Evolutionary conservation across 2,329 filamentous ascomycete species (phyloP).

Genomic region (Fonsecaea pedrosoi): DNA sequence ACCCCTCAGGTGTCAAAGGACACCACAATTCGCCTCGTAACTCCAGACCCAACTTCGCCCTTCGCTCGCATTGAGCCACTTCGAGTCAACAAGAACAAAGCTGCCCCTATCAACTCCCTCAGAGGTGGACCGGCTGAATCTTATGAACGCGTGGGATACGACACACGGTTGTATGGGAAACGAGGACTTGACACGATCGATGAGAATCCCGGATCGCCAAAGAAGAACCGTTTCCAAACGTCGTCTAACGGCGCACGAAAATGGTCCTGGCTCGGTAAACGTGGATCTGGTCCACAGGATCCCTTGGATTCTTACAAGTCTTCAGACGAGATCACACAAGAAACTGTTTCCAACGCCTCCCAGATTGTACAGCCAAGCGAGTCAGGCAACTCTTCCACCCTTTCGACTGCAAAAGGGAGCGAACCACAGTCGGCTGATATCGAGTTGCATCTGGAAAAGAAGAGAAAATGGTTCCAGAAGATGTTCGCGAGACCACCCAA

Average conservation of each 20-base stretch:
- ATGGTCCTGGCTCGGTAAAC: slow-evolving; percentile 55
- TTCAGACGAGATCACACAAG: slow-evolving; percentile 43
- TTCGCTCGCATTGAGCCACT: slow-evolving; percentile 58
- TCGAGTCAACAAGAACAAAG: slow-evolving; percentile 59
- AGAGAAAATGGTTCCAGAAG: slow-evolving; percentile 41
- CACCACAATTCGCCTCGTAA: slow-evolving; percentile 64
- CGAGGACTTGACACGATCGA: slow-evolving; percentile 52
- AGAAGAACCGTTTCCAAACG: slow-evolving; percentile 33
- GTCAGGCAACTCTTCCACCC: slow-evolving; percentile 27
- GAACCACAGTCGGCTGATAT: slow-evolving; percentile 28
- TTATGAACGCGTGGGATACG: slow-evolving; percentile 39
- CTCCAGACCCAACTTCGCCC: slow-evolving; percentile 57
- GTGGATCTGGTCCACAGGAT: slow-evolving; percentile 36
- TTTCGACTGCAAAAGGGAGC: slow-evolving; percentile 21
- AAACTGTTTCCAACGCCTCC: slow-evolving; percentile 24
- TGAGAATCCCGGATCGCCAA: slow-evolving; percentile 49
- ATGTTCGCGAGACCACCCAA: slow-evolving; percentile 37
- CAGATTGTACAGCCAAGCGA: slow-evolving; percentile 41
- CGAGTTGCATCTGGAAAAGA: slow-evolving; percentile 37
- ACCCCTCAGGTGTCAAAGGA: slow-evolving; percentile 37
- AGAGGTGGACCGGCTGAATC: slow-evolving; percentile 43
- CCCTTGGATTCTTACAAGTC: slow-evolving; percentile 35
- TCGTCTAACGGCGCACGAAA: slow-evolving; percentile 43
- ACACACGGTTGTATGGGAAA: slow-evolving; percentile 40
- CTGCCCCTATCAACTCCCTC: slow-evolving; percentile 37